These are phyloP conservation scores for Ustilago cynodontis DNA, from an alignment of 1,284 basidiomycete genomes.

Conservation along the genomic window DNA sequence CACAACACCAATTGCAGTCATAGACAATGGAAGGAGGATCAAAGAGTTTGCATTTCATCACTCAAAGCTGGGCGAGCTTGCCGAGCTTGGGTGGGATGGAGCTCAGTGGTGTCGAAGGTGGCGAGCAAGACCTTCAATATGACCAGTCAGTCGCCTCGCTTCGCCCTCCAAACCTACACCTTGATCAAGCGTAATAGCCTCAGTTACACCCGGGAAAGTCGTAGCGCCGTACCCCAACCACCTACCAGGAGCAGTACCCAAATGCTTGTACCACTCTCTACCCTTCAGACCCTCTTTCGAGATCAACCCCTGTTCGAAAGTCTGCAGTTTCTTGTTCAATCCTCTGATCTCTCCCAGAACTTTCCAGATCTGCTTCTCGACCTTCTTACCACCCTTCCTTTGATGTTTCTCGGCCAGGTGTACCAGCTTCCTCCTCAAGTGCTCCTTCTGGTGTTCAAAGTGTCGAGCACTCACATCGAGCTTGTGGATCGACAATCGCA, in stretches of 20 bases:
- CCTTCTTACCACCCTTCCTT: conserved; percentile 14
- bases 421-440: conserved; percentile 25
- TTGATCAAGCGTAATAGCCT: conserved; percentile 71
- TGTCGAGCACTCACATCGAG: conserved; percentile 25
- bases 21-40: not conserved
- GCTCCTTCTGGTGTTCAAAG: conserved; percentile 33
- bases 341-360: conserved; percentile 77
- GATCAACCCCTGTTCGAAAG: conserved; percentile 88
- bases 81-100: too few species aligned
- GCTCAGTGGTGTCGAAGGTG: conserved; percentile 30
- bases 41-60: not conserved
- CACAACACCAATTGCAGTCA: not conserved
- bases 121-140: conserved; percentile 32
- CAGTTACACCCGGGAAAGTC: conserved; percentile 84
- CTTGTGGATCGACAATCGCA: conserved; percentile 29
- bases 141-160: conserved; percentile 45
- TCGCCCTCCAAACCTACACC: conserved; percentile 55
- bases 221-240: conserved; percentile 90
- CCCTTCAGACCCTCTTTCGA: conserved; percentile 77
- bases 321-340: conserved; percentile 79
- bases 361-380: conserved; percentile 61
- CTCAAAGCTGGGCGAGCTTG: not conserved
- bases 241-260: conserved; percentile 88
- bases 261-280: conserved; percentile 83
- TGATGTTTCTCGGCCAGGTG: conserved; percentile 17